These are phyloP conservation scores for Aspergillus cejpii DNA, from an alignment of 2,329 filamentous ascomycete species.

Conservation along the genomic window DNA sequence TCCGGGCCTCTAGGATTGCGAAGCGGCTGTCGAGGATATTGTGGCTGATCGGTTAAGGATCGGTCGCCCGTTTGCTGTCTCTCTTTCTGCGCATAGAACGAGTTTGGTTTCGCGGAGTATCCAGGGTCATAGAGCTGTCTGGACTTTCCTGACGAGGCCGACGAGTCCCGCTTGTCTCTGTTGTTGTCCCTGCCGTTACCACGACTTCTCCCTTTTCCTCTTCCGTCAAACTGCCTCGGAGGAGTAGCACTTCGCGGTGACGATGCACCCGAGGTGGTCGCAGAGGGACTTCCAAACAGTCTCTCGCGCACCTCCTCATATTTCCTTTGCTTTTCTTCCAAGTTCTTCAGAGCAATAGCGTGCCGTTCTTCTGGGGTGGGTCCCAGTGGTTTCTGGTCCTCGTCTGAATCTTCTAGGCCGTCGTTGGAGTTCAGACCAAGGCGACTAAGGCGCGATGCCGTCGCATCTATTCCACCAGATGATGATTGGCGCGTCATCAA, in stretches of 20 bases:
- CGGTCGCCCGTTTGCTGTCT: constrained; percentile 34
- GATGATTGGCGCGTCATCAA: constrained; percentile 54
- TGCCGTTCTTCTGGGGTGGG: constrained; percentile 70
- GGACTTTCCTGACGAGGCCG: constrained; percentile 33
- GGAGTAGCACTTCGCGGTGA: constrained; percentile 59
- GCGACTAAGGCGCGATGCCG: constrained; percentile 39
- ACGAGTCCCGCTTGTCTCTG: constrained; percentile 39
- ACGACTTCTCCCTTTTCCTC: constrained; percentile 45
- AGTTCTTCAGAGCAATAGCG: constrained; percentile 67
- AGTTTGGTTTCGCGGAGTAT: constrained; percentile 59
- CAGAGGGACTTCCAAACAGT: constrained; percentile 62
- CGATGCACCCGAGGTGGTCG: constrained; percentile 49
- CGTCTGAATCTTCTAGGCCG: constrained; percentile 58
- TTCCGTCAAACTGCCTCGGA: constrained; percentile 39
- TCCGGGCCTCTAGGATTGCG: constrained; percentile 74
- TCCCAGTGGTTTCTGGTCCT: constrained; percentile 56
- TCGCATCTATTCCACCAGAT: constrained; percentile 35
- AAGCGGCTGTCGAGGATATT: constrained; percentile 52
- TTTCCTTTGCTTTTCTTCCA: constrained; percentile 81
- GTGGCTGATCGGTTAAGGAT: constrained; percentile 31
- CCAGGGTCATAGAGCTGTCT: constrained; percentile 71
- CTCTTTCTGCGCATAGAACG: constrained; percentile 42
- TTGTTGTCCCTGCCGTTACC: constrained; percentile 42
- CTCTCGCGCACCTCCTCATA: constrained; percentile 86
- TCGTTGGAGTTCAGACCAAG: constrained; percentile 46